A percentile compares a stretch with the other conserved stretches of the same genome.
Evolutionary conservation across 169 alveolate genomes (phyloP).

Genomic region (Cryptosporidium muris): DNA sequence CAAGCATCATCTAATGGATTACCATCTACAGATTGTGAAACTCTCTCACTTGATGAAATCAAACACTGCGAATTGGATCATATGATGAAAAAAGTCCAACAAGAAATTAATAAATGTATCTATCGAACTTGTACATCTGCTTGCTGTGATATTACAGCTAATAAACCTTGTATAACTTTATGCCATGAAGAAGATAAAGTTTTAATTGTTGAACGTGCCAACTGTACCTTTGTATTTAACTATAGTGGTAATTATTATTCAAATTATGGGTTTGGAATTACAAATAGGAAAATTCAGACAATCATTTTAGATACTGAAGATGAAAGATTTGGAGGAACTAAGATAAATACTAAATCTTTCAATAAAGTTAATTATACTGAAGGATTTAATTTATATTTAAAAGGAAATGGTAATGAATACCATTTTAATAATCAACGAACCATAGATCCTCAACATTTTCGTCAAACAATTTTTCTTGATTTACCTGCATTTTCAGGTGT

Average conservation of each 20-base stretch:
- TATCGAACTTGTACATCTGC: neutral
- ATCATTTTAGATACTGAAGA: conserved; percentile 75
- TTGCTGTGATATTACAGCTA: conserved; percentile 77
- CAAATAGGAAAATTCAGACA: conserved; percentile 8
- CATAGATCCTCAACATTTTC: conserved; percentile 8
- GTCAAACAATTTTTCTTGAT: conserved; percentile 45
- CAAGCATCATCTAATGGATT: neutral
- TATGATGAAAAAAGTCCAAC: neutral
- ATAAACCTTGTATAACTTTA: conserved; percentile 81
- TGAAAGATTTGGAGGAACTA: conserved; percentile 77
- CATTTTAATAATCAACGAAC: conserved; percentile 6
- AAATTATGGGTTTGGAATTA: conserved; percentile 56
- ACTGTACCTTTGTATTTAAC: conserved; percentile 88
- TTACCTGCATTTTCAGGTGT: conserved; percentile 55
- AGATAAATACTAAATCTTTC: conserved; percentile 17
- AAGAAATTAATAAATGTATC: neutral
- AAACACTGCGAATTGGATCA: neutral
- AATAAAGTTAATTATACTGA: conserved; percentile 32
- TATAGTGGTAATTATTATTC: conserved; percentile 76
- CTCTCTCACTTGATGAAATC: neutral
- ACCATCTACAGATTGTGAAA: neutral
- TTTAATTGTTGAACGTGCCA: conserved; percentile 87
- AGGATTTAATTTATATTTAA: neutral
- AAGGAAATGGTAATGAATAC: neutral
- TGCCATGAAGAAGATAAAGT: conserved; percentile 87